Conservation (phyloP, 495 filamentous ascomycete genomes). For the Podospora comata region DNA sequence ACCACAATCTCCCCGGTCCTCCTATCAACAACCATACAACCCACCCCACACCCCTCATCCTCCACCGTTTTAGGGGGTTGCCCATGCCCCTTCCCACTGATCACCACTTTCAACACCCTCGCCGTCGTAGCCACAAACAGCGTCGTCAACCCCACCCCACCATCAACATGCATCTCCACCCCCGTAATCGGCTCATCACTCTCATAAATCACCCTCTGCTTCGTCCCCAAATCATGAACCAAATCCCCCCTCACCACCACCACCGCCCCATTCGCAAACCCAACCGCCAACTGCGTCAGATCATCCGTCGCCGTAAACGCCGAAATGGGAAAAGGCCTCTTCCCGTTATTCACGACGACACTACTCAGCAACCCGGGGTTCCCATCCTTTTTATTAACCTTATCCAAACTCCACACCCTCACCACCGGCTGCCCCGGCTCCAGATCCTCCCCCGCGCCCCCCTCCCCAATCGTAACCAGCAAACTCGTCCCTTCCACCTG, state of each 20-base stretch:
- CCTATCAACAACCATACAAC: conserved; percentile 86
- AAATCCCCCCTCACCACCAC: conserved; percentile 91
- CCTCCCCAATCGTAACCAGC: conserved; percentile 70
- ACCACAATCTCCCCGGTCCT: conserved; percentile 81
- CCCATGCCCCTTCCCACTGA: conserved; percentile 81
- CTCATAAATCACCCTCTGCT: conserved; percentile 93
- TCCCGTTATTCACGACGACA: conserved; percentile 80
- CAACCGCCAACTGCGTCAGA: conserved; percentile 85
- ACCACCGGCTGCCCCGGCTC: conserved; percentile 64
- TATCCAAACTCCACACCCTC: conserved; percentile 96
- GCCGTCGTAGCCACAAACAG: conserved; percentile 91
- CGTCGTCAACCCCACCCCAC: conserved; percentile 57
- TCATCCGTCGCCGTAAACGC: conserved; percentile 84
- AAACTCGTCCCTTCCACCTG: conserved; percentile 86
- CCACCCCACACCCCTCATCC: conserved; percentile 80
- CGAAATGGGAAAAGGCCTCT: conserved; percentile 90
- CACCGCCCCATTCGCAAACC: conserved; percentile 93
- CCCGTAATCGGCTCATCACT: conserved; percentile 96
- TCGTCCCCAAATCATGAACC: conserved; percentile 93
- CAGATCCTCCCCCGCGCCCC: conserved; percentile 61
- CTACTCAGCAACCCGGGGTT: conserved; percentile 81
- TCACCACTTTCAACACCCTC: conserved; percentile 79
- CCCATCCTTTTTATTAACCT: conserved; percentile 89
- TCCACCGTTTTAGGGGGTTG: conserved; percentile 86
- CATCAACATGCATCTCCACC: conserved; percentile 68